A percentile compares a stretch with the other conserved stretches of the same genome.
These are phyloP conservation scores for Colletotrichum somersetense DNA, from an alignment of 2,329 filamentous ascomycete species.

Conservation along the genomic window DNA sequence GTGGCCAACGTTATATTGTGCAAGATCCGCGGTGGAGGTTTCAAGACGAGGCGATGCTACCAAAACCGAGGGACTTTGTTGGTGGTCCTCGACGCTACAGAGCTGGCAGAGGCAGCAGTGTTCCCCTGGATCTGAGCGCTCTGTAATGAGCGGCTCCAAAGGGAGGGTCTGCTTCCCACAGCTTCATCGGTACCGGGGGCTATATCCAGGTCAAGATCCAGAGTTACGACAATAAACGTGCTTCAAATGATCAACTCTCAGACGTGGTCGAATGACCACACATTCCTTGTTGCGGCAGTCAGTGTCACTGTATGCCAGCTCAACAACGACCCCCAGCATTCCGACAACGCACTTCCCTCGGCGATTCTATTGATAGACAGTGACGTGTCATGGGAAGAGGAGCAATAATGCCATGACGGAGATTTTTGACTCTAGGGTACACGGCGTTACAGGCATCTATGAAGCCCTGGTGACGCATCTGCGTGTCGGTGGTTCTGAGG, in stretches of 20 bases:
- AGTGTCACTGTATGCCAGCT: background rate
- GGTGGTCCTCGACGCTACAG: slow-evolving; percentile 84
- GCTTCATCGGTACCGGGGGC: background rate
- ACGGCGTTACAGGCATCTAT: background rate
- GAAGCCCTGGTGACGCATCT: slow-evolving; percentile 3
- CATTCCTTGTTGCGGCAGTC: background rate
- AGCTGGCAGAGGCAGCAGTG: slow-evolving; percentile 92
- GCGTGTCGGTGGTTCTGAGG: background rate
- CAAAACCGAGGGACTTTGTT: slow-evolving; percentile 85
- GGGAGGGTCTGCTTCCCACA: background rate
- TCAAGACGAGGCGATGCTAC: slow-evolving; percentile 82
- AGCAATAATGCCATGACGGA: background rate
- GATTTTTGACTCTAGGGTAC: background rate
- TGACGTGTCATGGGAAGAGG: background rate
- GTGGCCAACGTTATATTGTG: slow-evolving; percentile 66
- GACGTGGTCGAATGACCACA: background rate
- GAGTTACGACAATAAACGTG: background rate
- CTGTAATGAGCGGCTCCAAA: slow-evolving; percentile 50
- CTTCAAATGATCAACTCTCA: background rate
- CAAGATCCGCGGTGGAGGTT: slow-evolving; percentile 90
- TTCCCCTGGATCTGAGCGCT: slow-evolving; percentile 84
- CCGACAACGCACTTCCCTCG: background rate
- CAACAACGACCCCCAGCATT: background rate
- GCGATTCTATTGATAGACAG: background rate
- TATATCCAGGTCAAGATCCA: background rate